phyloP scores from a whole-genome alignment of 306 rosid genomes.

The Hylodesmum podocarpum region DNA sequence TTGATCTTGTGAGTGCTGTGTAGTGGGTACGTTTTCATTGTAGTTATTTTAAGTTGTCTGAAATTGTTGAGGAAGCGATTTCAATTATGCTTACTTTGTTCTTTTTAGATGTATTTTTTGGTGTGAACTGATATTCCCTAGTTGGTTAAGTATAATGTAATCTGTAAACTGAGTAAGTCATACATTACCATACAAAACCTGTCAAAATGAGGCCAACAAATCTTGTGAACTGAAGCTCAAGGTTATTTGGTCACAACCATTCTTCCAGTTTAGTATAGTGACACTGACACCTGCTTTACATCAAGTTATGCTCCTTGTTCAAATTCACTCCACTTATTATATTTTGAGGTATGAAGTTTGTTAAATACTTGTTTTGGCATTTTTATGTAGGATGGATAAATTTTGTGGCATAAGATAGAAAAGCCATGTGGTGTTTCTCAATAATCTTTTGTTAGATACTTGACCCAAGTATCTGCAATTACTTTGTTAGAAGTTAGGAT shows the following conservation, averaged over 20 bases:
- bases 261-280: not conserved
- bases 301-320: not conserved
- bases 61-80: not conserved
- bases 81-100: not conserved
- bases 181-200: not conserved
- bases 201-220: not conserved
- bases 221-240: constrained; percentile 17
- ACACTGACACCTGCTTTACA: not conserved
- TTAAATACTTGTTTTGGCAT: not conserved
- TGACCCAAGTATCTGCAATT: not conserved
- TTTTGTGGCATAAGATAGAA: not conserved
- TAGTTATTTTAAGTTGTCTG: not conserved
- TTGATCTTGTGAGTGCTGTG: constrained; percentile 4
- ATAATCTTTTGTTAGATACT: not conserved
- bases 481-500: not conserved
- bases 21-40: not conserved
- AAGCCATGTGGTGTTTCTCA: not conserved
- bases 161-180: constrained; percentile 4
- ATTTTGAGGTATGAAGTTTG: not conserved
- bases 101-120: not conserved
- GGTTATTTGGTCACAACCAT: not conserved
- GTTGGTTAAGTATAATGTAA: not conserved
- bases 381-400: not conserved
- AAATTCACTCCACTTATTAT: not conserved
- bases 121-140: not conserved